Base-by-base conservation (phyloP, 148 eudicot genomes). In the Cornus florida region DNA sequence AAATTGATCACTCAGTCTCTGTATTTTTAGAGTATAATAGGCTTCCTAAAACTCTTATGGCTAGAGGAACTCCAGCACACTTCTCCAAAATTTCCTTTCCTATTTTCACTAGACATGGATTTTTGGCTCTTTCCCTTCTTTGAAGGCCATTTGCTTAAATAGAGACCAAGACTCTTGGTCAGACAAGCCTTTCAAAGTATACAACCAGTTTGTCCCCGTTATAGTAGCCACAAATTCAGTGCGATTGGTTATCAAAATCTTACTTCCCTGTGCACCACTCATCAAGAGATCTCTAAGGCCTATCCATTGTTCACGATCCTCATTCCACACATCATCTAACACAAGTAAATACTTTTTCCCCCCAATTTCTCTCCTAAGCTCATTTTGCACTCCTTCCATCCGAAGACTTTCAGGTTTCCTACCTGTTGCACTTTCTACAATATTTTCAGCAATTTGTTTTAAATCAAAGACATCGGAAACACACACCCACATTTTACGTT, bases 11-110 rank as follows among this genome's bases (percentile, higher is more conserved):
- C 16, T 83, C 79, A 28, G 13, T 12, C 60, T 77, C 59, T 9
- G 33, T 71, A 38, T 67, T 23, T 14, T 75, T 80, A 2, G 28
- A 73, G 41, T 35, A 68, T 20, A 86, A 24, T 67, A 86, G 66
- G 41, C 82, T 80, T 6, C 67, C 86, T 10, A 78, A 35, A 13
- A 78, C 75, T 50, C 74, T 82, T 65, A 82, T 78, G 12, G 87
- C 71, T 3, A 85, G 74, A 4, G 87, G 87, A 20, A 82, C 75
- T 67, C 64, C 24, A 7, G 39, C 74, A 57, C 87, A 85, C 56
- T 81, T 84, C 20, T 78, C 65, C 10, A 84, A 77, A 22, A 84
- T 81, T 46, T 78, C 74, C 33, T 70, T 82, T n/a, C 85, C 85
- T 7, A 79, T 60, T 9, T 32, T 71, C 31, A 31, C 43, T 33